Evolutionary conservation across 2,329 filamentous ascomycete genomes (phyloP), one percentile per base, ranked within the genome.

Genomic region (Emydomyces testavorans): DNA sequence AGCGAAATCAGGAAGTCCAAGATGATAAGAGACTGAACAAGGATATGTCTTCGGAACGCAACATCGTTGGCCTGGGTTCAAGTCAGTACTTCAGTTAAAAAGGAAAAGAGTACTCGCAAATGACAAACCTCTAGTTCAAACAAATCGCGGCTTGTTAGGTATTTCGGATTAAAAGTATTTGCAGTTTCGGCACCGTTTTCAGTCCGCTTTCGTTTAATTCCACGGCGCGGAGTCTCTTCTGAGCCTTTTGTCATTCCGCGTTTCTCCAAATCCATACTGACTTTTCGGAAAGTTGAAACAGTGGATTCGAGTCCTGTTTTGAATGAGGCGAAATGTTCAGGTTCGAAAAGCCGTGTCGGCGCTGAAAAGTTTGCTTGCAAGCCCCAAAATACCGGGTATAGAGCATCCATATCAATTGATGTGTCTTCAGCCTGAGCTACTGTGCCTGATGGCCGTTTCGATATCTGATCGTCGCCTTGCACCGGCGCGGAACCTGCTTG

Each of bases 1-100:
- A 96, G 74, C 1, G 89, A 94, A n/a, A 96, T 73, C 28, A 99
- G 75, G 57, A 98, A 98, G 60, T 98, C 90, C 60, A 96, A 78
- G 50, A 95, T 75, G 56, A 99, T 96, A 47, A 96, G 77, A 11
- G 88, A 85, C 65, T 99, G 92, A 1, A 98, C 90, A 31, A 98
- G 76, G 46, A 98, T 86, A 63, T 98, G 88, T 50, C 93, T 78
- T 57, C 93, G 79, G 63, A 99, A 96, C 5, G 90, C 90, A 34
- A 94, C 75, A 65, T 99, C 92, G 64, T 87, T 89, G 53, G 96
- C 82, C 84, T 88, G 35, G 6, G 46, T 18, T 46, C 40, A 15
- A 50, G 49, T 53, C 23, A 41, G 24, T 29, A 43, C 46, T 53
- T 29, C 8, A 23, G 23, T 34, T 34, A 37, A 23, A 20, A 16